Conservation (phyloP, 768 basidiomycete genomes). For the Russula sp. region DNA sequence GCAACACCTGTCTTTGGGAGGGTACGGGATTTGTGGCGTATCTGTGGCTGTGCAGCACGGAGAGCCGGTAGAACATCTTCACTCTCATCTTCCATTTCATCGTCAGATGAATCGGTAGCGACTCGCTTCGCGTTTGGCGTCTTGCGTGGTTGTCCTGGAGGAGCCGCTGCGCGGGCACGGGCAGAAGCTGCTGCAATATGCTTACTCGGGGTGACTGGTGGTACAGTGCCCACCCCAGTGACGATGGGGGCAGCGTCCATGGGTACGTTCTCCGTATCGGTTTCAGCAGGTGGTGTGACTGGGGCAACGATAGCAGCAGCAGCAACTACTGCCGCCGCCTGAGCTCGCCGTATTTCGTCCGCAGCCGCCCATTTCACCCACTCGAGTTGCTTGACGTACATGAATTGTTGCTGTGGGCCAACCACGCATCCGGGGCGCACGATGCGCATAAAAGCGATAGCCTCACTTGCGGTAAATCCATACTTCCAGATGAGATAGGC, state of each 20-base stretch:
- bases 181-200: constrained; percentile 65
- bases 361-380: constrained; percentile 91
- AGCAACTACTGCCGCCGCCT: constrained; percentile 32
- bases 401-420: constrained; percentile 88
- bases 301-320: constrained; percentile 53
- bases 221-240: constrained; percentile 32
- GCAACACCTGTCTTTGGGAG: constrained; percentile 30
- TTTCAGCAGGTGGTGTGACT: constrained; percentile 74
- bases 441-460: constrained; percentile 97
- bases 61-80: constrained; percentile 62
- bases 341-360: constrained; percentile 61
- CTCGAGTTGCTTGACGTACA: constrained; percentile 90
- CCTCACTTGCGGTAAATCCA: constrained; percentile 92
- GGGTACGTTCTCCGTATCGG: constrained; percentile 45
- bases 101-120: constrained; percentile 61
- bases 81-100: constrained; percentile 46
- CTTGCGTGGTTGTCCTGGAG: constrained; percentile 82
- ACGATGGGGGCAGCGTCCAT: constrained; percentile 22
- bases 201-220: constrained; percentile 76
- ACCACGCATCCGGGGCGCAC: constrained; percentile 92
- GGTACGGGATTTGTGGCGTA: constrained; percentile 23
- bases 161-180: constrained; percentile 61
- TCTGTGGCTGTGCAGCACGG: constrained; percentile 38
- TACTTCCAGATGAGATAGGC: constrained; percentile 99
- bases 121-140: constrained; percentile 73